Conservation (phyloP, 2,329 filamentous ascomycete genomes). For the Aspergillus puulaauensis region DNA sequence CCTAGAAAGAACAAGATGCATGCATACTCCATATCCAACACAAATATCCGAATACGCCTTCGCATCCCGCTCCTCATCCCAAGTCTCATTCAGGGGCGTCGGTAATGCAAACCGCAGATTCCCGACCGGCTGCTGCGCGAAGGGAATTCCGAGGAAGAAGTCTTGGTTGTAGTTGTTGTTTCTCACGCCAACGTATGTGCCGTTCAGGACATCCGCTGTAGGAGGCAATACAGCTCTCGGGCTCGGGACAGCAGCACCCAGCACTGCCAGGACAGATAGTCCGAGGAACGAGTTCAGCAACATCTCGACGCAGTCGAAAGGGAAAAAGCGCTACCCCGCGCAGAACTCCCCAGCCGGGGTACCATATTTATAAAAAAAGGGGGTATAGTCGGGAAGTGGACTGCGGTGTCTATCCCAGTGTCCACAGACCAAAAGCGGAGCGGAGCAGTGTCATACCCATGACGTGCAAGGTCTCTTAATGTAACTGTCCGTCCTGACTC, state of each 20-base stretch:
- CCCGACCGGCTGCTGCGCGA: conserved; percentile 55
- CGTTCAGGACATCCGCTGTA: conserved; percentile 42
- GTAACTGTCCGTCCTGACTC: too few relatives aligned
- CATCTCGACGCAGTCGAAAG: not conserved
- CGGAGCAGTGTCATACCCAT: too few relatives aligned
- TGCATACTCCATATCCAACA: conserved; percentile 51
- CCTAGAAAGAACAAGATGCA: not conserved
- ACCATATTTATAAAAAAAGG: not conserved
- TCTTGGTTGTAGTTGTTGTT: conserved; percentile 48
- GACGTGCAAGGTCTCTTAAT: too few relatives aligned
- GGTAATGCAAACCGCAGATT: conserved; percentile 55
- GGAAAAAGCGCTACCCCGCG: too few relatives aligned
- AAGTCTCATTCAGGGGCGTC: conserved; percentile 49
- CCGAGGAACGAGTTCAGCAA: not conserved
- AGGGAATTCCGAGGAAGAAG: conserved; percentile 57
- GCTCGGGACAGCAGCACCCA: not conserved
- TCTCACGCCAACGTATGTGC: conserved; percentile 48
- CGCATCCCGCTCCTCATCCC: conserved; percentile 43
- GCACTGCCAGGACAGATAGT: not conserved
- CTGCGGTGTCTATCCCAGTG: too few relatives aligned
- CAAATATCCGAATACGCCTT: conserved; percentile 49
- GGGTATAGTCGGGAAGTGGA: not conserved
- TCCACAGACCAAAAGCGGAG: too few relatives aligned
- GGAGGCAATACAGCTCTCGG: conserved; percentile 26
- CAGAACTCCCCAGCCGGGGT: too few relatives aligned